Conservation (phyloP, 805 yeast species). For the Candida ficus region DNA sequence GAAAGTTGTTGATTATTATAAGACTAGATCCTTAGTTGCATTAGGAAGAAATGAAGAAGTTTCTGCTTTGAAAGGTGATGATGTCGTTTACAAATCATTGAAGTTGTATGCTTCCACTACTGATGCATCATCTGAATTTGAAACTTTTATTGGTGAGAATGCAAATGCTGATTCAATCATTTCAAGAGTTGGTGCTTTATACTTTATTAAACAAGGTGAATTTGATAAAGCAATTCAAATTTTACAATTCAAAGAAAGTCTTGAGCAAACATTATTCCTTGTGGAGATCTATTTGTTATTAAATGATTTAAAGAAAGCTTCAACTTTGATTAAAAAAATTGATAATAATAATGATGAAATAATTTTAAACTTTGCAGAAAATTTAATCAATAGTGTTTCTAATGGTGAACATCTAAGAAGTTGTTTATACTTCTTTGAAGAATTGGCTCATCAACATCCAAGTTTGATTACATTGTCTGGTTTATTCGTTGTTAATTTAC, state of each 20-base stretch:
- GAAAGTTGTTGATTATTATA: slow-evolving; percentile 28
- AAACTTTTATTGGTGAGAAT: slow-evolving; percentile 15
- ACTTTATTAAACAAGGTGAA: slow-evolving; percentile 35
- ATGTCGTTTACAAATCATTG: slow-evolving; percentile 20
- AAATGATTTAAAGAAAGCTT: slow-evolving; percentile 28
- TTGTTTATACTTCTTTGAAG: slow-evolving; percentile 70
- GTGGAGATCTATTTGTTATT: slow-evolving; percentile 36
- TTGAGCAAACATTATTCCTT: slow-evolving; percentile 38
- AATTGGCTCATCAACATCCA: slow-evolving; percentile 57
- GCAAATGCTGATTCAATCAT: slow-evolving; percentile 16
- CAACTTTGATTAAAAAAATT: slow-evolving; percentile 43
- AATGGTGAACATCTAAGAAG: slow-evolving; percentile 38
- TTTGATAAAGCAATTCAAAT: slow-evolving; percentile 39
- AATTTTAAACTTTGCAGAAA: slow-evolving; percentile 71
- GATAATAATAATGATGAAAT: slow-evolving; percentile 64
- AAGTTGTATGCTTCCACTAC: slow-evolving; percentile 24
- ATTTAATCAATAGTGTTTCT: slow-evolving; percentile 50
- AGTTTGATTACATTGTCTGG: slow-evolving; percentile 48
- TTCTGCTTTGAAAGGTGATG: background rate
- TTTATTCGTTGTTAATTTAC: slow-evolving; percentile 70
- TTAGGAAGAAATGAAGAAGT: slow-evolving; percentile 13
- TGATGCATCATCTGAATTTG: no score
- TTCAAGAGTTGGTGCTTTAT: slow-evolving; percentile 35
- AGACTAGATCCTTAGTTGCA: slow-evolving; percentile 29
- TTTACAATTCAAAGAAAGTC: slow-evolving; percentile 33